phyloP scores from a whole-genome alignment of 2,329 filamentous ascomycete species.

The Verticillium klebahnii region DNA sequence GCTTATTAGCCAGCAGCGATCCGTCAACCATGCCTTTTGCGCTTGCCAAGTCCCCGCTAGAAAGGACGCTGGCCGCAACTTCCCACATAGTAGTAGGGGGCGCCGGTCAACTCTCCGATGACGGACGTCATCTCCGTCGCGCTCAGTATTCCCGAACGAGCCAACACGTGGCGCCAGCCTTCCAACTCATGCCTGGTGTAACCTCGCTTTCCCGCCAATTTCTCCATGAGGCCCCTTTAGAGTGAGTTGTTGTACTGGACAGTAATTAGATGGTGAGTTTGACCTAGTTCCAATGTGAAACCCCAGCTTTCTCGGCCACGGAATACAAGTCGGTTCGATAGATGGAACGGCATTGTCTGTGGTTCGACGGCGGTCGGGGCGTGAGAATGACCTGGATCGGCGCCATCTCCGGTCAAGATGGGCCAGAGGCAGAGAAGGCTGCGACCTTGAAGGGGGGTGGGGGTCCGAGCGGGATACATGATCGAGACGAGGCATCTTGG shows the following conservation, averaged over 20 bases:
- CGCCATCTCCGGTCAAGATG: not conserved
- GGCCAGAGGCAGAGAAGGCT: not conserved
- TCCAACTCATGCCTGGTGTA: not conserved
- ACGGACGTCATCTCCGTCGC: not conserved
- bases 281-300: too few species aligned
- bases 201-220: too few species aligned
- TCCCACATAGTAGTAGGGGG: not conserved
- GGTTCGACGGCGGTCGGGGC: too few species aligned
- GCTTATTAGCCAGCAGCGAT: not conserved
- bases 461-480: not conserved
- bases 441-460: not conserved
- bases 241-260: too few species aligned
- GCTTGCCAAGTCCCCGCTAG: not conserved
- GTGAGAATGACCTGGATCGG: not conserved
- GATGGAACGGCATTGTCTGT: too few species aligned
- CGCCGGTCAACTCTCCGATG: not conserved
- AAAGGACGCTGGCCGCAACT: not conserved
- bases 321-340: too few species aligned
- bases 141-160: not conserved
- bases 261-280: too few species aligned
- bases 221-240: too few species aligned
- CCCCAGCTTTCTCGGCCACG: too few species aligned
- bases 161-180: not conserved
- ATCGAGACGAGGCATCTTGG: not conserved
- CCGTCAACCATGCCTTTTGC: not conserved